Conservation (phyloP, 2,329 filamentous ascomycete genomes). For the Ophiostoma ips region DNA sequence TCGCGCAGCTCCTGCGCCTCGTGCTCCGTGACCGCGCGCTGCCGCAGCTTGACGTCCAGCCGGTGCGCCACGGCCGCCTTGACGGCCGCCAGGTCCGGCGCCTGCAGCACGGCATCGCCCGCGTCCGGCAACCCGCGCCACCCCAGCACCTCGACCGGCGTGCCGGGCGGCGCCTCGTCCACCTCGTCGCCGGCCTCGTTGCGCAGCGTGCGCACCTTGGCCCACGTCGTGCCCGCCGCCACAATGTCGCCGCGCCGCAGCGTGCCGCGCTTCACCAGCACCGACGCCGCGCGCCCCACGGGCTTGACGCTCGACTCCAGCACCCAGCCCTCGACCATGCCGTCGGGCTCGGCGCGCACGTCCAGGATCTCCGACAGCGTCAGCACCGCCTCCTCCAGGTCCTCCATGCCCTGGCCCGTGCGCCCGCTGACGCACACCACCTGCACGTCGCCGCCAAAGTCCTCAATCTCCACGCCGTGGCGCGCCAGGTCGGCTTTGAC, state of each 20-base stretch:
- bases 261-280: constrained; percentile 79
- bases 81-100: constrained; percentile 53
- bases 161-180: constrained; percentile 66
- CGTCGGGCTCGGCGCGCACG: constrained; percentile 64
- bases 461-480: constrained; percentile 82
- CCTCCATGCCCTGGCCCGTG: constrained; percentile 80
- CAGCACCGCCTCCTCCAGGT: constrained; percentile 81
- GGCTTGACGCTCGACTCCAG: constrained; percentile 82
- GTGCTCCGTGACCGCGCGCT: constrained; percentile 67
- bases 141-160: constrained; percentile 84
- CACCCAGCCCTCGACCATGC: constrained; percentile 81
- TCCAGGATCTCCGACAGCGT: constrained; percentile 83
- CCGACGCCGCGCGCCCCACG: constrained; percentile 71
- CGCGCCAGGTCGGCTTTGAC: constrained; percentile 79
- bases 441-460: constrained; percentile 88
- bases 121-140: constrained; percentile 75
- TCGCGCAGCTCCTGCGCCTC: constrained; percentile 51
- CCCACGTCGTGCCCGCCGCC: constrained; percentile 79
- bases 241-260: constrained; percentile 68
- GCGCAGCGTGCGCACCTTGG: constrained; percentile 66
- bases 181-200: constrained; percentile 72
- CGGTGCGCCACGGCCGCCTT: constrained; percentile 68
- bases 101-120: constrained; percentile 78
- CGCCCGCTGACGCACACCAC: constrained; percentile 85
- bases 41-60: constrained; percentile 53